Conservation (phyloP, 768 basidiomycete genomes). For the Tylopilus subfusipes region DNA sequence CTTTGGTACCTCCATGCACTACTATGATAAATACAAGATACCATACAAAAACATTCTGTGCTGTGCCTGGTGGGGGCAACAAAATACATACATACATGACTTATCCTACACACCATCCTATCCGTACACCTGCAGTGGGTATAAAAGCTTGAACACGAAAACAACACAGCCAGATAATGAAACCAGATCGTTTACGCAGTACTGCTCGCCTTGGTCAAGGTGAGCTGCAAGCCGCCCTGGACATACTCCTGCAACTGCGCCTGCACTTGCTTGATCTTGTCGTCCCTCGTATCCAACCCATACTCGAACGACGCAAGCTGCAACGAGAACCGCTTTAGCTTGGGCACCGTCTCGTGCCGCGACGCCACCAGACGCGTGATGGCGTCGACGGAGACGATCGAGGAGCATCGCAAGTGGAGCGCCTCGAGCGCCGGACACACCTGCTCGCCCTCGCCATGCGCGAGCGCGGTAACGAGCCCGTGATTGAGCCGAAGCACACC, state of each 20-base stretch:
- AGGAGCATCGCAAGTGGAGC: constrained; percentile 26
- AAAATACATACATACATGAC: no score
- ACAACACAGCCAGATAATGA: no score
- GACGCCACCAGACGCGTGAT: constrained; percentile 26
- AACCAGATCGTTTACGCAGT: constrained; percentile 4
- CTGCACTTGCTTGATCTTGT: constrained; percentile 21
- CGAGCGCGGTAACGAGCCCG: constrained; percentile 25
- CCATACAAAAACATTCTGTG: no score
- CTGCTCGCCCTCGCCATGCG: background rate
- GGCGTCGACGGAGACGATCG: constrained; percentile 21
- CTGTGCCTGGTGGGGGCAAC: no score
- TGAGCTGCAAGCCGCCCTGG: constrained; percentile 23
- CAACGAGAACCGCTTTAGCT: constrained; percentile 19
- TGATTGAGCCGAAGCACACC: constrained; percentile 33
- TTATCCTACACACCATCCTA: no score
- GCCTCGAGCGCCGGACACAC: constrained; percentile 25
- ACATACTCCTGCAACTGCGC: constrained; percentile 15
- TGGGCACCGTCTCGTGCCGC: constrained; percentile 11
- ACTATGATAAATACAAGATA: no score
- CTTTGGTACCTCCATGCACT: no score
- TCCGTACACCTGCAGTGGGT: background rate
- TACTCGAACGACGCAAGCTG: constrained; percentile 31
- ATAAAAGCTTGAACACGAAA: background rate
- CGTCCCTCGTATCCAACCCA: constrained; percentile 27
- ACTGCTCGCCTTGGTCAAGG: constrained; percentile 21